A percentile compares a stretch with the other conserved stretches of the same genome.
Conservation (phyloP, 2,329 filamentous ascomycete species). For the Leptographium wingfieldii region DNA sequence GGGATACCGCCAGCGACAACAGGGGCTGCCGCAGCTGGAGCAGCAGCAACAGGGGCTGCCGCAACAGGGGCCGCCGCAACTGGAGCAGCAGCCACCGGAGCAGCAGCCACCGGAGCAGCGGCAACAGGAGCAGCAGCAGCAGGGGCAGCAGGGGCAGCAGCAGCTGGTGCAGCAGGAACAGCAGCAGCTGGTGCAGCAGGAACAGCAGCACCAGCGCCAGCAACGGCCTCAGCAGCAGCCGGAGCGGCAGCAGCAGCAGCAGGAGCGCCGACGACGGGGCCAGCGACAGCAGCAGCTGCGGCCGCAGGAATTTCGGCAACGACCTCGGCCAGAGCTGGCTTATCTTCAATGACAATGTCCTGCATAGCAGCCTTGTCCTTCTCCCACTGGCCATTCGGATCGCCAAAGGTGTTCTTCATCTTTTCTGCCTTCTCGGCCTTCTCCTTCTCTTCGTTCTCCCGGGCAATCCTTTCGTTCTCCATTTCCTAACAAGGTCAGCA, state of each 20-base stretch:
- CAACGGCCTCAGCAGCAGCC: not conserved
- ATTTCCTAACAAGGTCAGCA: conserved; percentile 51
- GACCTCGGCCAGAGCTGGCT: conserved; percentile 14
- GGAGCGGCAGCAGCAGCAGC: conserved; percentile 1
- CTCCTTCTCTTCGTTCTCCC: conserved; percentile 67
- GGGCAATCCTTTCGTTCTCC: conserved; percentile 72
- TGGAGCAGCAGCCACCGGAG: not conserved
- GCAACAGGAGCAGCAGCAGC: not conserved
- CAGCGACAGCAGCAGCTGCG: not conserved
- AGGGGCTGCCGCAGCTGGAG: not conserved
- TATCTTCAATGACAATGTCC: conserved; percentile 48
- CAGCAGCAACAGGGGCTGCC: not conserved
- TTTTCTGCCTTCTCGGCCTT: conserved; percentile 62
- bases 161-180: not conserved
- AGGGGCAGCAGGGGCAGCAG: not conserved
- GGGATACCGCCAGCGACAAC: not conserved
- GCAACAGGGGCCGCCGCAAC: not conserved
- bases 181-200: not conserved
- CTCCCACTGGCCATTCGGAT: conserved; percentile 71
- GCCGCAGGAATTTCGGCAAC: conserved; percentile 19
- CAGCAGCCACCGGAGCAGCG: not conserved
- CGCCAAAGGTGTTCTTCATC: conserved; percentile 69
- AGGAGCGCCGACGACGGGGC: not conserved
- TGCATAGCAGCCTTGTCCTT: conserved; percentile 75
- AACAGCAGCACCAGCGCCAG: not conserved